phyloP scores from a whole-genome alignment of 495 filamentous ascomycete species.

The Penicillium cataractarum region DNA sequence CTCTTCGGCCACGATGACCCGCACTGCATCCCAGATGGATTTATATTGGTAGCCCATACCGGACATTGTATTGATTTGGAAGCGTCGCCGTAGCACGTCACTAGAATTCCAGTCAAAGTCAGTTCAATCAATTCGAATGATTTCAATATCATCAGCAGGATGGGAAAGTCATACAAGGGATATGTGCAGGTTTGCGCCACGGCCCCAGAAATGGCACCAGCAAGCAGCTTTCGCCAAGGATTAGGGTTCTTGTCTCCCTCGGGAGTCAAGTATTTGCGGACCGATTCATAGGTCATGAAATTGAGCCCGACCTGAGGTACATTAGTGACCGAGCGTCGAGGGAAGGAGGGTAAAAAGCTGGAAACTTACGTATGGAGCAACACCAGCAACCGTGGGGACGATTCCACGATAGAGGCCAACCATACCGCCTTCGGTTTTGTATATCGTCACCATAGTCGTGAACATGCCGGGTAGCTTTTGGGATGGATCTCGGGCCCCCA shows the following conservation, averaged over 20 bases:
- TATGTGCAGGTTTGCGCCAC: conserved; percentile 98
- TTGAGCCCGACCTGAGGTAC: conserved; percentile 80
- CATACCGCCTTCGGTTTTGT: conserved; percentile 86
- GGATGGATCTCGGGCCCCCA: conserved; percentile 50
- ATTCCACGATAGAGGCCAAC: conserved; percentile 88
- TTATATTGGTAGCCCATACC: conserved; percentile 98
- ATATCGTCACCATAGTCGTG: conserved; percentile 78
- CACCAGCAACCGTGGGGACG: conserved; percentile 88
- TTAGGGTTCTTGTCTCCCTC: conserved; percentile 86
- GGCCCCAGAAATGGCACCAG: conserved; percentile 91
- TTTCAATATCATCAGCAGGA: neutral
- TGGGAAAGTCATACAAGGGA: conserved; percentile 76
- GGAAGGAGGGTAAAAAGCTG: neutral
- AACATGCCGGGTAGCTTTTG: conserved; percentile 90
- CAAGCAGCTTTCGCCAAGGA: conserved; percentile 77
- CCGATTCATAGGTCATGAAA: conserved; percentile 95
- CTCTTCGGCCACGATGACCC: conserved; percentile 79
- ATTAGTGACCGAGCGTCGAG: conserved; percentile 3
- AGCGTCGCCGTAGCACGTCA: conserved; percentile 91
- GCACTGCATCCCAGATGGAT: conserved; percentile 80
- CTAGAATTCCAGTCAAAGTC: conserved; percentile 41
- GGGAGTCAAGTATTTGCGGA: conserved; percentile 80
- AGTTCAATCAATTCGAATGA: neutral
- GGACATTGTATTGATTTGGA: conserved; percentile 99
- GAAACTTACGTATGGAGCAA: conserved; percentile 85